Evolutionary conservation across 768 basidiomycete genomes (phyloP).

Genomic region (Auriculariales sp.): DNA sequence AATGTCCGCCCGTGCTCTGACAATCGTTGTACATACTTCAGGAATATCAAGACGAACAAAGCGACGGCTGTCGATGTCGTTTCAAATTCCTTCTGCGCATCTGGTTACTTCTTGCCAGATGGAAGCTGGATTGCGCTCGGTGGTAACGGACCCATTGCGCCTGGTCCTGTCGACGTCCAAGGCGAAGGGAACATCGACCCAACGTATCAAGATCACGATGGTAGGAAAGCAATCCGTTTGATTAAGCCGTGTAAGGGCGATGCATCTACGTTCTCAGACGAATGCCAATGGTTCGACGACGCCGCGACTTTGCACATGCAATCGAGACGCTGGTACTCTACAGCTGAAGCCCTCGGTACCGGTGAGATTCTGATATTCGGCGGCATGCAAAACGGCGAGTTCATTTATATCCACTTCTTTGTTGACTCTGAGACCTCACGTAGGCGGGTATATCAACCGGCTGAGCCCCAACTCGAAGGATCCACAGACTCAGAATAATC

Average conservation of each 20-base stretch:
- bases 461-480: constrained; percentile 52
- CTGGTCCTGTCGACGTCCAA: constrained; percentile 6
- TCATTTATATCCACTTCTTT: too few relatives aligned
- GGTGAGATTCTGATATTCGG: constrained; percentile 73
- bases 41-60: constrained; percentile 47
- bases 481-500: constrained; percentile 46
- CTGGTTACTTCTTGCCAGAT: constrained; percentile 26
- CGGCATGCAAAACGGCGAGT: constrained; percentile 61
- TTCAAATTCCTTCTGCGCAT: constrained; percentile 28
- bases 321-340: constrained; percentile 63
- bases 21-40: constrained; percentile 11
- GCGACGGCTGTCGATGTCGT: constrained; percentile 30
- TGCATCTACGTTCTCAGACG: constrained; percentile 27
- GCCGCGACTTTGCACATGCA: constrained; percentile 47
- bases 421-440: too few relatives aligned
- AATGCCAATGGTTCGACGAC: constrained; percentile 66
- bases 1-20: background rate
- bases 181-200: constrained; percentile 37
- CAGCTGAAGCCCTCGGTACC: constrained; percentile 57
- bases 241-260: constrained; percentile 52
- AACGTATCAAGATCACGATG: constrained; percentile 68
- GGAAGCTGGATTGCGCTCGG: constrained; percentile 20
- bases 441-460: constrained; percentile 67
- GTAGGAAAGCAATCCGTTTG: constrained; percentile 64
- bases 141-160: background rate